Evolutionary conservation across 768 basidiomycete genomes (phyloP), one percentile per base, ranked within the genome.

Genomic region (Russula virescens): DNA sequence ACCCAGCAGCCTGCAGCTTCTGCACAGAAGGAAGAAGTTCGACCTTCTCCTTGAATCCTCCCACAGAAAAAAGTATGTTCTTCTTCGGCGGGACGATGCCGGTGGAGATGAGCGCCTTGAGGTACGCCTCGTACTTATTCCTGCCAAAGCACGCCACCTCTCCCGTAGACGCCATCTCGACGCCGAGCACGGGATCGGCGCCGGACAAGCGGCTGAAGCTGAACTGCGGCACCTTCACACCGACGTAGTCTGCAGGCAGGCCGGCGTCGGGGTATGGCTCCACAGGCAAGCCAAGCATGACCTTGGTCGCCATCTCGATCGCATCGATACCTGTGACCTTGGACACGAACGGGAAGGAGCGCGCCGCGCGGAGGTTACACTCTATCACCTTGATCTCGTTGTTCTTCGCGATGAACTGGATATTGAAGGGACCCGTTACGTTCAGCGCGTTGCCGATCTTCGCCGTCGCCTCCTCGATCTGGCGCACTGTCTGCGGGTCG

Each of bases 361-460:
- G 85, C 25, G 96, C 96, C 0, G 97, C 97, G 60, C 96, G 92
- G 38, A 99, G 79, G 76, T 99, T 99, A 77, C 96, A 98, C 75
- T 99, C 96, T 73, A 99, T 99, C 69, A 99, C 96, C 81, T 99
- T 99, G 81, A 99, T 98, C 75, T 98, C 96, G 78, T 98, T 98
- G 78, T 99, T 91, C 83, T 99, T 99, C 55, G 96, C 96, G 69
- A 99, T 98, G 77, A 99, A 98, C 78, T 99, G 96, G 72, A 99
- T 99, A 73, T 99, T 99, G 85, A 89, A 98, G 1, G 96, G 96
- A 7, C 96, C 97, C 6, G 96, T 98, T 50, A 98, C 95, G 72
- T 98, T 97, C 61, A 99, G 84, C 16, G 97, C 96, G 62, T 94
- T 91, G 34, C 94, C 97, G 65, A 99, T 98, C 81, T 98, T 99